These are phyloP conservation scores for Dimargaris cristalligena DNA, from an alignment of 192 early-diverging fungal genomes.

Conservation along the genomic window DNA sequence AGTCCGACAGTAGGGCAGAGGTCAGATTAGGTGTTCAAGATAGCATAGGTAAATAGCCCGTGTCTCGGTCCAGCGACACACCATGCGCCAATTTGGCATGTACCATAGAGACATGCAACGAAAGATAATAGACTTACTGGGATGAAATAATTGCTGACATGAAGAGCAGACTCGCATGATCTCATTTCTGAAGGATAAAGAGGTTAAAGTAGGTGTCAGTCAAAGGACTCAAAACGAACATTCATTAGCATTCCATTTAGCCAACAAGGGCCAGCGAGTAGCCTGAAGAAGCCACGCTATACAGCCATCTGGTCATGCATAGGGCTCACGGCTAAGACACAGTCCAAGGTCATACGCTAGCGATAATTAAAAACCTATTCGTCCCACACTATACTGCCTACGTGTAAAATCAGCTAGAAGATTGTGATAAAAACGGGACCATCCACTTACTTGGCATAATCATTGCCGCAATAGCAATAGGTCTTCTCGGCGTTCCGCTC, in stretches of 20 bases:
- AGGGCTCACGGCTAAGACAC: too few species aligned
- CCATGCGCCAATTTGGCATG: neutral
- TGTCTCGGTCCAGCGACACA: neutral
- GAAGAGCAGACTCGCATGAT: slow-evolving; percentile 47
- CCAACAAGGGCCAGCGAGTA: neutral
- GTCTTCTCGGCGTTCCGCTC: slow-evolving; percentile 38
- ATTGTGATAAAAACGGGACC: too few species aligned
- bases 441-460: slow-evolving; percentile 31
- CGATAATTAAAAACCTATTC: neutral
- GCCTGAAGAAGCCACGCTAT: neutral
- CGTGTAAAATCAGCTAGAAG: neutral
- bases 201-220: neutral
- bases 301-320: neutral
- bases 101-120: neutral
- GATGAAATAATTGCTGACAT: slow-evolving; percentile 60
- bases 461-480: slow-evolving; percentile 72
- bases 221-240: neutral
- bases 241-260: neutral
- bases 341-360: neutral
- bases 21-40: neutral
- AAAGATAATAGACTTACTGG: slow-evolving; percentile 25
- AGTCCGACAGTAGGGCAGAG: neutral
- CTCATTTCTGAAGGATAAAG: slow-evolving; percentile 28
- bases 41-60: neutral
- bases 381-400: neutral